These are phyloP conservation scores for Coemansia nantahalensis DNA, from an alignment of 192 early-diverging fungal genomes.

Conservation along the genomic window DNA sequence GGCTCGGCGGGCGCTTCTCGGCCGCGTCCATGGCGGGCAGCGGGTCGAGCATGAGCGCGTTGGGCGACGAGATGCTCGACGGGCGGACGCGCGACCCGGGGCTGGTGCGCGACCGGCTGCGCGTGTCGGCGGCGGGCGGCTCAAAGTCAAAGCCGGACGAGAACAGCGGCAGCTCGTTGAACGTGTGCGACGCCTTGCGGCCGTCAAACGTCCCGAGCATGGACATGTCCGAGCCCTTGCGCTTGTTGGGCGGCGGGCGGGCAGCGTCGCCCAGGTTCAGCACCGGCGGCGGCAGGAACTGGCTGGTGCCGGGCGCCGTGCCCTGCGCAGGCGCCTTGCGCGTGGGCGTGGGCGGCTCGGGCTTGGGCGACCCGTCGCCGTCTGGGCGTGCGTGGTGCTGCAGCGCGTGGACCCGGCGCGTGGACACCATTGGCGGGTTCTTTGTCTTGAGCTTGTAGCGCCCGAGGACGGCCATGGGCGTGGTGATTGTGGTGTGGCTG, in stretches of 20 bases:
- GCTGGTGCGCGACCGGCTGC: constrained; percentile 29
- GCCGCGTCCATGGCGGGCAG: constrained; percentile 5
- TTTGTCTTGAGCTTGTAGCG: constrained; percentile 51
- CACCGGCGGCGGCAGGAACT: not conserved
- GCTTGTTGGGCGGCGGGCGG: constrained; percentile 10
- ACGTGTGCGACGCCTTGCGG: constrained; percentile 21
- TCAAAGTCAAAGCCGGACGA: constrained; percentile 20
- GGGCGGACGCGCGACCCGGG: constrained; percentile 13
- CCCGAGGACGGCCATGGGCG: constrained; percentile 44
- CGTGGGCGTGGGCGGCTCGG: constrained; percentile 25
- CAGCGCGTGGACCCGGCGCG: constrained; percentile 27
- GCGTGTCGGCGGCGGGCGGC: constrained; percentile 6
- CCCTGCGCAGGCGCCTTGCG: constrained; percentile 6
- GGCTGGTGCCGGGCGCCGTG: constrained; percentile 4
- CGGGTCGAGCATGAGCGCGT: constrained; percentile 1
- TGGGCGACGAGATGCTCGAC: constrained; percentile 14
- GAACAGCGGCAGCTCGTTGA: constrained; percentile 41
- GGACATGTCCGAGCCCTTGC: constrained; percentile 20
- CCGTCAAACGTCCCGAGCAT: not conserved
- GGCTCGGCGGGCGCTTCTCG: too few species aligned
- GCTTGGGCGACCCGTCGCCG: constrained; percentile 8
- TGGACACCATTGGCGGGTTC: constrained; percentile 31
- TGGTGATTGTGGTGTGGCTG: constrained; percentile 44
- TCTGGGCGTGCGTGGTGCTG: constrained; percentile 3
- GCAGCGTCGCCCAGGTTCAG: constrained; percentile 4